A percentile compares a stretch with the other conserved stretches of the same genome.
phyloP scores from a whole-genome alignment of 1,284 basidiomycete species.

The Rhodotorula mucilaginosa region DNA sequence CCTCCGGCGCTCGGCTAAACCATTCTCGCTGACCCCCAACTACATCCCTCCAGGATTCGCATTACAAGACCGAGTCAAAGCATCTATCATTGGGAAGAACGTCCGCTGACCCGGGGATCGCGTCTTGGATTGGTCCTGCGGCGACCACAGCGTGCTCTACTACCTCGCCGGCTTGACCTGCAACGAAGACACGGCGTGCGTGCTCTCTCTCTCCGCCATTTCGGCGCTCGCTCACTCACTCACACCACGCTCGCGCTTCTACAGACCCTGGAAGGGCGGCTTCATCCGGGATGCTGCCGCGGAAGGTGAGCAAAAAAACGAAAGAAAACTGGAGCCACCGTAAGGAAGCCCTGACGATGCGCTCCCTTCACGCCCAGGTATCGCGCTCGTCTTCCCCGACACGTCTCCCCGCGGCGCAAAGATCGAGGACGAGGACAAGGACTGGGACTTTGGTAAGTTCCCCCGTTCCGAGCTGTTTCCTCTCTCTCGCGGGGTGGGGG shows the following conservation, averaged over 20 bases:
- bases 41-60: too few relatives aligned
- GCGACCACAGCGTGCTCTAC: constrained; percentile 56
- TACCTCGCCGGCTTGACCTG: constrained; percentile 93
- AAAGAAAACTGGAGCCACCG: too few relatives aligned
- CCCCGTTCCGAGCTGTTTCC: background rate
- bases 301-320: constrained; percentile 52
- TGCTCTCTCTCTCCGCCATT: background rate
- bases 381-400: constrained; percentile 93
- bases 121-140: too few relatives aligned
- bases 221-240: background rate
- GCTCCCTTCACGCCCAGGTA: constrained; percentile 49
- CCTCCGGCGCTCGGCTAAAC: too few relatives aligned
- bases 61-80: too few relatives aligned
- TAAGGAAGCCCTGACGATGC: background rate
- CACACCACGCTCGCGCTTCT: background rate
- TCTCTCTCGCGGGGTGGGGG: too few relatives aligned
- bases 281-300: constrained; percentile 76
- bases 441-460: constrained; percentile 65
- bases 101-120: too few relatives aligned
- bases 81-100: too few relatives aligned
- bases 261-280: constrained; percentile 79
- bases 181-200: constrained; percentile 89
- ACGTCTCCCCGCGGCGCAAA: constrained; percentile 91
- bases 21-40: too few relatives aligned
- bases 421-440: constrained; percentile 75